Conservation (phyloP, 1,284 basidiomycete species). For the Fomitopsis pinicola region DNA sequence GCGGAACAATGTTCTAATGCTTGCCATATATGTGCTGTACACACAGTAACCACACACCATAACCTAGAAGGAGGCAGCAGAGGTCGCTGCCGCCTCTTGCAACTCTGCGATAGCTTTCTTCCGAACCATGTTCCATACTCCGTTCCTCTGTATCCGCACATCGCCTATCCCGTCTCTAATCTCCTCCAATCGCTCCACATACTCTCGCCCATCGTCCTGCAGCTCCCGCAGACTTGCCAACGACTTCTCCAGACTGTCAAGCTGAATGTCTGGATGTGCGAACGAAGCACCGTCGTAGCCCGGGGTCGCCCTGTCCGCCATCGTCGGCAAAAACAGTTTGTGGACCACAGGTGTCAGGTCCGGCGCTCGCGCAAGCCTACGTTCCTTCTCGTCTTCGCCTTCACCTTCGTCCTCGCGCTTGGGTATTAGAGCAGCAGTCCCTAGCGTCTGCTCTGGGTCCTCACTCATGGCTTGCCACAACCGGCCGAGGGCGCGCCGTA, state of each 20-base stretch:
- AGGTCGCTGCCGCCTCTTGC: conserved; percentile 50
- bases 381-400: conserved; percentile 6
- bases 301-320: conserved; percentile 35
- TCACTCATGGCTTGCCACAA: conserved; percentile 77
- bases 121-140: conserved; percentile 70
- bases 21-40: not conserved
- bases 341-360: conserved; percentile 60
- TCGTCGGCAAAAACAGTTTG: conserved; percentile 59
- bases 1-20: not conserved
- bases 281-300: conserved; percentile 59
- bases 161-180: conserved; percentile 74
- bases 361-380: conserved; percentile 51
- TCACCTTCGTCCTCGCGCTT: conserved; percentile 65
- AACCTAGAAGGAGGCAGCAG: conserved; percentile 25
- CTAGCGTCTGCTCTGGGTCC: conserved; percentile 37
- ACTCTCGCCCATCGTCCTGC: conserved; percentile 78
- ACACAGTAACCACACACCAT: not conserved
- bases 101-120: conserved; percentile 70
- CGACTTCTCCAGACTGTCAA: conserved; percentile 67
- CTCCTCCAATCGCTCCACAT: conserved; percentile 74
- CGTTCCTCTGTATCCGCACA: conserved; percentile 60
- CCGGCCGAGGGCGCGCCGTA: conserved; percentile 68
- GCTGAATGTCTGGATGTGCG: conserved; percentile 56
- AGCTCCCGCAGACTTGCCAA: conserved; percentile 67
- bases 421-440: conserved; percentile 43